Base-by-base conservation (phyloP, 768 basidiomycete species). In the Fibroporia radiculosa region DNA sequence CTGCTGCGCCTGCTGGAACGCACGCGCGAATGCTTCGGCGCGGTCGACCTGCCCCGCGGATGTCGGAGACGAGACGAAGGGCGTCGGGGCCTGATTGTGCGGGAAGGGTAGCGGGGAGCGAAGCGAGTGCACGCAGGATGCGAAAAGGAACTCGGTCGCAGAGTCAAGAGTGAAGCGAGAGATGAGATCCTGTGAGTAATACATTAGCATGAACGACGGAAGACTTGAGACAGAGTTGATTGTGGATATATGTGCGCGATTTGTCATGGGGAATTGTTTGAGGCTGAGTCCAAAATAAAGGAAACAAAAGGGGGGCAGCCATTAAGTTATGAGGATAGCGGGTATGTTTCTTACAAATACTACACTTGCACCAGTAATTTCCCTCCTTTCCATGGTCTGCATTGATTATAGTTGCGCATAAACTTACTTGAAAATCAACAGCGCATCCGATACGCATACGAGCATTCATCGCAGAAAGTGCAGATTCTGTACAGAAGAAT, bases 101-200 rank as follows among this genome's bases (percentile, higher is more conserved):
- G 74, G 70, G 48, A 66, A 68, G 1, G 68, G 69, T 3, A 75
- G 58, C 3, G 50, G 50, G 1, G 53, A 59, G 11, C 53, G 46
- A 13, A 77, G 61, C 26, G 65, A 66, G 53, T 71, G 35, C 2
- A 75, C 62, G 27, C 66, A 65, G 28, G 59, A 53, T 4, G 71
- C 75, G 43, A 76, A 76, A 35, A 78, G 58, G 49, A 75, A 78
- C 44, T 75, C 71, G 2, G 75, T 68, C 0, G 78, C 76, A 4
- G 74, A 65, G 55, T 77, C 75, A 28, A 77, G 65, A 0, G 74
- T 72, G 48, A 76, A 73, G 33, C 73, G 67, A 1, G 65, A 64
- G 19, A 75, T 54, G 6, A 69, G 48, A 43, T 77, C 73, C 61
- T 77, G 50, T n/a, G n/a, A n/a, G n/a, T n/a, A n/a, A n/a, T n/a